A percentile compares a stretch with the other conserved stretches of the same genome.
phyloP scores from a whole-genome alignment of 1,284 basidiomycete genomes.

The Mycena citricolor region DNA sequence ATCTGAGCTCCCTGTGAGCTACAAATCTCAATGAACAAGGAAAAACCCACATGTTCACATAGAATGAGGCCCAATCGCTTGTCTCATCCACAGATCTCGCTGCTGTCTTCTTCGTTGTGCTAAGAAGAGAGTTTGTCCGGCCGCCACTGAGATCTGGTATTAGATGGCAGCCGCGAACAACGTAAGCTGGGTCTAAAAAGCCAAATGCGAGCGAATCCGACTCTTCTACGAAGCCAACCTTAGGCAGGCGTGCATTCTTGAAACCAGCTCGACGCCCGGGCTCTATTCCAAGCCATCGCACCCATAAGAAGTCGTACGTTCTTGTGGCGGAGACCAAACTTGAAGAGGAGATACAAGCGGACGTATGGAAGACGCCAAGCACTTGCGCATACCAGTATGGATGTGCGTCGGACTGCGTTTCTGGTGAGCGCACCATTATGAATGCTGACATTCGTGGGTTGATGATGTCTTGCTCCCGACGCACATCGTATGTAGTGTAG shows the following conservation, averaged over 20 bases:
- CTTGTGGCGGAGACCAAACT: not conserved
- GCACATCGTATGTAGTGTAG: conserved; percentile 14
- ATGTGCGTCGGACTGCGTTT: conserved; percentile 7
- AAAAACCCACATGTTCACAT: conserved; percentile 6
- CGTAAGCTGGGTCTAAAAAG: conserved; percentile 29
- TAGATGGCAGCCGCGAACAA: conserved; percentile 29
- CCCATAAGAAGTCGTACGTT: conserved; percentile 24
- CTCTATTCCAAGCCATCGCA: conserved; percentile 25
- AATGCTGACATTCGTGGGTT: conserved; percentile 20
- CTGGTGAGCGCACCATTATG: conserved; percentile 16
- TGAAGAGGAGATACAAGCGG: not conserved
- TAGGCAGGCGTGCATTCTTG: too few relatives aligned
- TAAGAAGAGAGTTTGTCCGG: conserved; percentile 15
- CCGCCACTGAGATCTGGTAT: conserved; percentile 27
- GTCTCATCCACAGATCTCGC: not conserved
- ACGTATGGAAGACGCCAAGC: conserved; percentile 7
- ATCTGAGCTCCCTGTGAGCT: conserved; percentile 1
- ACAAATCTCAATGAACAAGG: not conserved
- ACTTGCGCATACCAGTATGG: conserved; percentile 10
- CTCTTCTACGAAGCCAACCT: conserved; percentile 21
- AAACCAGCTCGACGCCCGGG: conserved; percentile 17
- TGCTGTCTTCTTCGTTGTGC: conserved; percentile 7
- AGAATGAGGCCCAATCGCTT: conserved; percentile 5
- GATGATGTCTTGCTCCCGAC: conserved; percentile 8
- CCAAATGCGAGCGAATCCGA: conserved; percentile 25